A percentile compares a stretch with the other conserved stretches of the same genome.
Conservation (phyloP, 805 yeast genomes). For the Sporopachydermia quercuum region DNA sequence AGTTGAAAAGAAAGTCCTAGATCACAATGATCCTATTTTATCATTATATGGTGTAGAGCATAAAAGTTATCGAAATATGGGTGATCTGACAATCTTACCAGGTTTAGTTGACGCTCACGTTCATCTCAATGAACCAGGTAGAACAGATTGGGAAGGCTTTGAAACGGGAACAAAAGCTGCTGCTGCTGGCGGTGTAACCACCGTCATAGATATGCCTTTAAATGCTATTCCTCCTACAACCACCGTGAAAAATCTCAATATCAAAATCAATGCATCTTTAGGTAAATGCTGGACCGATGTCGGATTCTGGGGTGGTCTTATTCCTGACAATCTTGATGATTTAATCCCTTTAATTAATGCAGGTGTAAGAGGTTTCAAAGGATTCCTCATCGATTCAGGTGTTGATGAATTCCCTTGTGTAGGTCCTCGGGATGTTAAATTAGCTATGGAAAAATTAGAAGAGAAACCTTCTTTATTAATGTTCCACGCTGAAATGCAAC, state of each 20-base stretch:
- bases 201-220: conserved; percentile 91
- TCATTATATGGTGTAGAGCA: conserved; percentile 27
- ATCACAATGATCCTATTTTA: conserved; percentile 24
- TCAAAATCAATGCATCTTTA: conserved; percentile 64
- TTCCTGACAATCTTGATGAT: conserved; percentile 62
- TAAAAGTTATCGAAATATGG: conserved; percentile 32
- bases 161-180: conserved; percentile 94
- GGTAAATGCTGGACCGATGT: conserved; percentile 85
- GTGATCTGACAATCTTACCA: conserved; percentile 61
- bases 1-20: conserved; percentile 1
- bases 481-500: conserved; percentile 91
- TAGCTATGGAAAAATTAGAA: conserved; percentile 49
- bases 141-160: conserved; percentile 97
- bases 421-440: conserved; percentile 39
- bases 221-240: conserved; percentile 96
- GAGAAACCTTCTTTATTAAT: conserved; percentile 57
- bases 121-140: conserved; percentile 92
- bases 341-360: conserved; percentile 61
- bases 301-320: conserved; percentile 93
- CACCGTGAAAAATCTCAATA: conserved; percentile 55
- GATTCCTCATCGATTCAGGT: conserved; percentile 87
- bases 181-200: conserved; percentile 91
- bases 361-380: conserved; percentile 91
- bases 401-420: conserved; percentile 86
- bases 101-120: conserved; percentile 92